phyloP scores from a whole-genome alignment of 129 eudicot genomes.

The Heracleum sosnowskyi region DNA sequence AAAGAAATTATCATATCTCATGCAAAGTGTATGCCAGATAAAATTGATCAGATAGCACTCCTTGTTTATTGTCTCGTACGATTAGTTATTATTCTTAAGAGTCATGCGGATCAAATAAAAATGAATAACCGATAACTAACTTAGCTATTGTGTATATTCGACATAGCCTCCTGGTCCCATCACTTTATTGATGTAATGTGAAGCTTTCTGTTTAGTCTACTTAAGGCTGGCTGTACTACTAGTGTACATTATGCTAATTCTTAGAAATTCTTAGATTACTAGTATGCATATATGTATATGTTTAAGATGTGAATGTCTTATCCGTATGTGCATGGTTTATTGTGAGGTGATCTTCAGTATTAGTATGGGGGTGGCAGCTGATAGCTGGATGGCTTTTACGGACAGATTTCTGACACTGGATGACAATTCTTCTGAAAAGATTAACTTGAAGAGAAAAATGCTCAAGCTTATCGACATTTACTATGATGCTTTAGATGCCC shows the following conservation, averaged over 20 bases:
- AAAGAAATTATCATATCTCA: neutral
- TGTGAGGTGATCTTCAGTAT: constrained; percentile 31
- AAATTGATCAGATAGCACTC: neutral
- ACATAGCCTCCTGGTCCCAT: neutral
- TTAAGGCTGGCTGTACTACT: neutral
- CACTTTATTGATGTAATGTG: neutral
- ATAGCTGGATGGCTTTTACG: constrained; percentile 59
- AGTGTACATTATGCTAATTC: neutral
- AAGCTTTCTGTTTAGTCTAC: constrained; percentile 1
- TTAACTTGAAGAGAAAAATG: constrained; percentile 25
- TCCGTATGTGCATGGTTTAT: neutral
- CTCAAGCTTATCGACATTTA: constrained; percentile 51
- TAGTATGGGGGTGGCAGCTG: constrained; percentile 52
- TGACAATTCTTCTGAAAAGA: constrained; percentile 19
- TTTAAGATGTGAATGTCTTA: neutral
- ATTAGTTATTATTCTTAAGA: neutral
- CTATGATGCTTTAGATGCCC: constrained; percentile 90
- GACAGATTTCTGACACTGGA: constrained; percentile 57
- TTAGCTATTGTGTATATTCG: neutral
- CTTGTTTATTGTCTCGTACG: neutral
- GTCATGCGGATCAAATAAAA: no score
- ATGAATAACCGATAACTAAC: neutral
- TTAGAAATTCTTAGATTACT: no score
- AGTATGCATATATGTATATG: neutral
- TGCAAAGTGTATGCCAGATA: neutral